phyloP scores from a whole-genome alignment of 768 basidiomycete genomes.

The Termitomyces eurrhizus region DNA sequence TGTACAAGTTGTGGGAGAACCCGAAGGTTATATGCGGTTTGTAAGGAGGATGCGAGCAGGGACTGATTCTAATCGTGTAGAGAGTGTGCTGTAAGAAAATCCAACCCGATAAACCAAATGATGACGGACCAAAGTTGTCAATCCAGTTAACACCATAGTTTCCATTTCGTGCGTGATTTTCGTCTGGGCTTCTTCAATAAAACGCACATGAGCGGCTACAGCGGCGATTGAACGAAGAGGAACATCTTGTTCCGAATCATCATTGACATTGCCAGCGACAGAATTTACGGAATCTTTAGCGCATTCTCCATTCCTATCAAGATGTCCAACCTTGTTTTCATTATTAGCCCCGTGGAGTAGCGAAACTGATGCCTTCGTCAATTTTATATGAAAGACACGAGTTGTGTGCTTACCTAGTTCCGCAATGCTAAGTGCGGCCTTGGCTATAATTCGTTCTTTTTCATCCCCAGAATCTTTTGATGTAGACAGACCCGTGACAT shows the following conservation, averaged over 20 bases:
- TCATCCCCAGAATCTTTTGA: conserved; percentile 60
- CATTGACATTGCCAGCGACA: conserved; percentile 14
- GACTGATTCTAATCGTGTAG: conserved; percentile 69
- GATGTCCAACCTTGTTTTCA: background rate
- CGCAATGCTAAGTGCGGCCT: conserved; percentile 92
- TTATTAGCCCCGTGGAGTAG: conserved; percentile 42
- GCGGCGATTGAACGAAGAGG: conserved; percentile 73
- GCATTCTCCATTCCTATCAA: conserved; percentile 1
- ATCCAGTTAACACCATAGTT: conserved; percentile 77
- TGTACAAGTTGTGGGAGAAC: conserved; percentile 81
- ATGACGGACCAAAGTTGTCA: conserved; percentile 67
- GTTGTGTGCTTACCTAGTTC: conserved; percentile 67
- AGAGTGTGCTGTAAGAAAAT: conserved; percentile 8
- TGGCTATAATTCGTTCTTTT: conserved; percentile 83
- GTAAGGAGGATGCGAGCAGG: conserved; percentile 86
- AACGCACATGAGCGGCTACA: conserved; percentile 64
- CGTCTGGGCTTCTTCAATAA: conserved; percentile 66
- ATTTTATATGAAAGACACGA: background rate
- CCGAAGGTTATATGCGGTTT: conserved; percentile 92
- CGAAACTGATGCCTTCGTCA: conserved; percentile 32
- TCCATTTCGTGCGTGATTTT: conserved; percentile 88
- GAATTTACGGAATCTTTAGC: conserved; percentile 8
- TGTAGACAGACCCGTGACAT: conserved; percentile 8
- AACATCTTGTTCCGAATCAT: conserved; percentile 27
- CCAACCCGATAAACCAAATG: background rate